Percentiles rank a stretch among this genome's conserved stretches.
These are phyloP conservation scores for Thinopyrum elongatum DNA, from an alignment of 176 grass and related monocot genomes.

Conservation along the genomic window DNA sequence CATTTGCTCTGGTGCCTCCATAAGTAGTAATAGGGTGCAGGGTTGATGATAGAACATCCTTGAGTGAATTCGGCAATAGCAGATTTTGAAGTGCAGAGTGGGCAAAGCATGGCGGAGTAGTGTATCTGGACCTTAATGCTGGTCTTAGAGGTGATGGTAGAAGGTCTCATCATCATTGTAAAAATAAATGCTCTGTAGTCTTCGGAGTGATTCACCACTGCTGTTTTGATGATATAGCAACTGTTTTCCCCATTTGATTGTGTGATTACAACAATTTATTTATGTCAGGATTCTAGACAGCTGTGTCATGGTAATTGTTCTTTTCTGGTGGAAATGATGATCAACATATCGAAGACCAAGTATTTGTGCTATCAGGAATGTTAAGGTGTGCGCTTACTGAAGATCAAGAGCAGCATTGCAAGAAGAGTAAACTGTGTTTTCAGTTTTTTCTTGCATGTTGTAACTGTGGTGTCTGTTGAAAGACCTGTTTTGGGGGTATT, in stretches of 20 bases:
- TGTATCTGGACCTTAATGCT: too few relatives aligned
- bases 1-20: too few relatives aligned
- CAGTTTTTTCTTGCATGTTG: neutral
- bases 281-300: constrained; percentile 24
- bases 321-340: neutral
- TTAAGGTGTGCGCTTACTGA: neutral
- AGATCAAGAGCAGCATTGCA: neutral
- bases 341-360: neutral
- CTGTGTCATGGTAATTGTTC: neutral
- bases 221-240: too few relatives aligned
- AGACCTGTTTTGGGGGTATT: neutral
- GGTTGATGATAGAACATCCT: too few relatives aligned
- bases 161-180: too few relatives aligned
- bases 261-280: constrained; percentile 43
- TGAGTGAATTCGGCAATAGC: too few relatives aligned
- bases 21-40: too few relatives aligned
- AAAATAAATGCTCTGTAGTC: too few relatives aligned
- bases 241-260: constrained; percentile 40
- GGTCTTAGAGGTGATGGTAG: too few relatives aligned
- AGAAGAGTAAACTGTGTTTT: constrained; percentile 18
- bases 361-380: constrained; percentile 13
- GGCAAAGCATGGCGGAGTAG: too few relatives aligned
- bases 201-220: too few relatives aligned
- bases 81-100: too few relatives aligned
- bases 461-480: constrained; percentile 2